A percentile compares a stretch with the other conserved stretches of the same genome.
Conservation (phyloP, 1,139 yeast species). For the Oligophagozyma castellii region DNA sequence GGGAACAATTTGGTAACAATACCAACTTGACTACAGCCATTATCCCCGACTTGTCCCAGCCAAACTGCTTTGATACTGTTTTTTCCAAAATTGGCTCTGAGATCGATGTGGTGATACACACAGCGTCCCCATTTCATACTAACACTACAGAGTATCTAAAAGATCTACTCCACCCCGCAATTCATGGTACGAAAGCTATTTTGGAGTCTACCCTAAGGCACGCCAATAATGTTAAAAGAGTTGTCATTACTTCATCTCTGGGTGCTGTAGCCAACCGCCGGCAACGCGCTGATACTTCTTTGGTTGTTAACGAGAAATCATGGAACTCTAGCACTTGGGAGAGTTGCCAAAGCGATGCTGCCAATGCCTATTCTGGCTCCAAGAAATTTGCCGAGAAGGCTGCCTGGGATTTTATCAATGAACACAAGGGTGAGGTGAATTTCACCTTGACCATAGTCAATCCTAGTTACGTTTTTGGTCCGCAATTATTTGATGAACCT, state of each 20-base stretch:
- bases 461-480: conserved; percentile 38
- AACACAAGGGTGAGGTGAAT: conserved; percentile 24
- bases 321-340: conserved; percentile 31
- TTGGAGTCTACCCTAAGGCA: conserved; percentile 30
- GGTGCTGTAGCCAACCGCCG: conserved; percentile 30
- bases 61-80: conserved; percentile 38
- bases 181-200: conserved; percentile 35
- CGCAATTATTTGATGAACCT: conserved; percentile 27
- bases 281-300: conserved; percentile 1
- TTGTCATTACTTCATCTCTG: conserved; percentile 36
- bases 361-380: conserved; percentile 33
- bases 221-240: conserved; percentile 29
- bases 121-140: conserved; percentile 35
- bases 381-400: conserved; percentile 38
- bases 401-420: conserved; percentile 37
- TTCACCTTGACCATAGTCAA: conserved; percentile 33
- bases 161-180: conserved; percentile 38
- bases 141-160: conserved; percentile 22
- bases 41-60: conserved; percentile 36
- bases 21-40: conserved; percentile 30
- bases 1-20: conserved; percentile 13
- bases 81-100: conserved; percentile 32
- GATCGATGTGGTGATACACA: conserved; percentile 40
- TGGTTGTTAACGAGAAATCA: conserved; percentile 19
- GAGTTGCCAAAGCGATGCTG: conserved; percentile 18